phyloP scores from a whole-genome alignment of 1,284 basidiomycete genomes.

The Irpex sp. region DNA sequence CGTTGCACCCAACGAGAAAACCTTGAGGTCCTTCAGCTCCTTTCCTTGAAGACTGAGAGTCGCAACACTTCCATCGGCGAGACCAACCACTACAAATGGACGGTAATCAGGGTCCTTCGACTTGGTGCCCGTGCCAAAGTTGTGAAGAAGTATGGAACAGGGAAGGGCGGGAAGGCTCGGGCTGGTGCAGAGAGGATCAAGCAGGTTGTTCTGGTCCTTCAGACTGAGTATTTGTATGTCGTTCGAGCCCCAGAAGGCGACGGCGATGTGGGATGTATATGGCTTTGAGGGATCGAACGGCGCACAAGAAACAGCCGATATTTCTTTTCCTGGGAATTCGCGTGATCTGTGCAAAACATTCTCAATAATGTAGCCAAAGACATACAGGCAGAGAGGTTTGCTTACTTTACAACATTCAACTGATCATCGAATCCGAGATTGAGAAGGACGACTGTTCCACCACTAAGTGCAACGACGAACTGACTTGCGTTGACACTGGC shows the following conservation, averaged over 20 bases:
- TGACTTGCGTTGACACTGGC: slow-evolving; percentile 63
- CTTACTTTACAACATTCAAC: slow-evolving; percentile 35
- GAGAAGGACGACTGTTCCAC: slow-evolving; percentile 51
- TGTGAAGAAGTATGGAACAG: slow-evolving; percentile 65
- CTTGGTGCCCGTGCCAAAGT: slow-evolving; percentile 43
- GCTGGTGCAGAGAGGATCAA: slow-evolving; percentile 42
- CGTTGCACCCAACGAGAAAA: slow-evolving; percentile 60
- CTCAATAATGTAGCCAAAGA: neutral
- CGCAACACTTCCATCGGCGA: slow-evolving; percentile 77
- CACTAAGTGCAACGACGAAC: slow-evolving; percentile 59
- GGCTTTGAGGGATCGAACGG: slow-evolving; percentile 44
- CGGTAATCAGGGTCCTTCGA: slow-evolving; percentile 31
- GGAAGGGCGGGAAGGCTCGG: slow-evolving; percentile 51
- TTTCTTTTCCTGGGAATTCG: slow-evolving; percentile 35
- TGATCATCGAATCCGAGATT: slow-evolving; percentile 37
- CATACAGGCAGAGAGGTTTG: slow-evolving; percentile 3
- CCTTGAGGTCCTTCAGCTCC: slow-evolving; percentile 47
- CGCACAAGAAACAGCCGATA: slow-evolving; percentile 60
- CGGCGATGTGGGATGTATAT: slow-evolving; percentile 47
- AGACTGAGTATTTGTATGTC: slow-evolving; percentile 56
- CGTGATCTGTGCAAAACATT: slow-evolving; percentile 9
- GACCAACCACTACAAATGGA: slow-evolving; percentile 69
- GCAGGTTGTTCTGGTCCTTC: slow-evolving; percentile 24
- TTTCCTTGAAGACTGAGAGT: slow-evolving; percentile 47
- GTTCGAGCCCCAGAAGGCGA: slow-evolving; percentile 77